Evolutionary conservation across 495 filamentous ascomycete genomes (phyloP), one percentile per base, ranked within the genome.

Genomic region (Penicillium tannophilum): DNA sequence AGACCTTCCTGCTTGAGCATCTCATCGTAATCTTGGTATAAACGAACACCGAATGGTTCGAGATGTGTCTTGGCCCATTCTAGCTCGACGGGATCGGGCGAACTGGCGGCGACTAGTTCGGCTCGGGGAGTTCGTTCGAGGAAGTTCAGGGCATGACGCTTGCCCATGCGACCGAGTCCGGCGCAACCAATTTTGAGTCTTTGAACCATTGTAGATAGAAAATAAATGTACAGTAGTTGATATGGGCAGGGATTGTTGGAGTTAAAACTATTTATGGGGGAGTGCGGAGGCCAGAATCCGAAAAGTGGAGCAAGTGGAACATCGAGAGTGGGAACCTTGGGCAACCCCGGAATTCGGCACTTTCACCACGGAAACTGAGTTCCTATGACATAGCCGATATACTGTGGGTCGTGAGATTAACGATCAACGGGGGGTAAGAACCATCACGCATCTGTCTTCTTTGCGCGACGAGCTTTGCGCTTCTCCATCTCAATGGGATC

Each of bases 111-210:
- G 4, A 84, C 82, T 10, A 86, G 68, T 41, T 84, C 65, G 16
- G 80, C 79, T 17, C 79, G 79, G 17, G 81, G 80, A 36, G 76
- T 79, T 42, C 77, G 75, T 50, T 83, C 62, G 3, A 83, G 67
- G 64, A 84, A 79, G 63, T 83, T 80, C 8, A 81, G 64, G 39
- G 82, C 82, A 64, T 84, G 82, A 51, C 81, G 75, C 62, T 82
- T 81, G 60, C 82, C 82, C 82, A 84, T 84, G 49, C 82, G 80
- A 52, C 82, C 82, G 47, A 85, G 78, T 58, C 82, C 82, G 42
- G 79, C 79, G 55, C 76, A 76, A 58, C 72, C 82, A 54, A 84
- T 72, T 49, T 74, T 73, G 50, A 84, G 68, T 62, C 70, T 81
- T 43, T 64, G 61, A 8, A 11, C 14, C 39, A 41, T 41, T 17